phyloP scores from a whole-genome alignment of 371 early-diverging fungal species.

The Zychaea mexicana region DNA sequence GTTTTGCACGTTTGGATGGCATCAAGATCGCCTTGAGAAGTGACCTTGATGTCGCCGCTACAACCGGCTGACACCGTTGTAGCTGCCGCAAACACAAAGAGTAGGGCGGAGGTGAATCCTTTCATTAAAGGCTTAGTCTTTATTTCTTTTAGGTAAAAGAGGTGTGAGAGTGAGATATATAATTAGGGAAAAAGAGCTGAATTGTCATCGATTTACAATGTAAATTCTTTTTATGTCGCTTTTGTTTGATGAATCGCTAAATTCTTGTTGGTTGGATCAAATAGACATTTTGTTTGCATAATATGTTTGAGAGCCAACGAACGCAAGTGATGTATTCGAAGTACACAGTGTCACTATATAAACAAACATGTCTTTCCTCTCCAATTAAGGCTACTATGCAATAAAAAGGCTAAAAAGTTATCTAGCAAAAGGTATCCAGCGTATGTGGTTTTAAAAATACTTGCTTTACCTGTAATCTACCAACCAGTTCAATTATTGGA shows the following conservation, averaged over 20 bases:
- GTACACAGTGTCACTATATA: too few relatives aligned
- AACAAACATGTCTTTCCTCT: too few relatives aligned
- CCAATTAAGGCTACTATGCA: too few relatives aligned
- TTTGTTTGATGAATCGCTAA: background rate
- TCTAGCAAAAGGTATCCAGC: too few relatives aligned
- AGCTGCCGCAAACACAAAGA: background rate
- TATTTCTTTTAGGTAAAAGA: background rate
- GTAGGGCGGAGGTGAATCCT: background rate
- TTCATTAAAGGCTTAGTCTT: background rate
- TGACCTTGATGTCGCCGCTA: conserved; percentile 21
- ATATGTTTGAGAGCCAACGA: background rate
- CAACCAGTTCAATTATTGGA: too few relatives aligned
- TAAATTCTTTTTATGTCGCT: background rate
- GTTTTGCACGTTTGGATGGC: conserved; percentile 12
- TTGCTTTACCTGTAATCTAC: too few relatives aligned
- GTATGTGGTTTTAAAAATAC: too few relatives aligned
- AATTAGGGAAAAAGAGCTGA: background rate
- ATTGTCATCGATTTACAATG: background rate
- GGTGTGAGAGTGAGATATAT: background rate
- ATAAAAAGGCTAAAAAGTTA: too few relatives aligned
- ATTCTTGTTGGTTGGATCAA: background rate
- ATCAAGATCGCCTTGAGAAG: conserved; percentile 19
- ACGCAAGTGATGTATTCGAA: too few relatives aligned
- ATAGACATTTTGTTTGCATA: background rate
- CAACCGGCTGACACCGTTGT: conserved; percentile 8